Evolutionary conservation across 2,329 filamentous ascomycete genomes (phyloP), one percentile per base, ranked within the genome.

Genomic region (Stemphylium lycopersici): DNA sequence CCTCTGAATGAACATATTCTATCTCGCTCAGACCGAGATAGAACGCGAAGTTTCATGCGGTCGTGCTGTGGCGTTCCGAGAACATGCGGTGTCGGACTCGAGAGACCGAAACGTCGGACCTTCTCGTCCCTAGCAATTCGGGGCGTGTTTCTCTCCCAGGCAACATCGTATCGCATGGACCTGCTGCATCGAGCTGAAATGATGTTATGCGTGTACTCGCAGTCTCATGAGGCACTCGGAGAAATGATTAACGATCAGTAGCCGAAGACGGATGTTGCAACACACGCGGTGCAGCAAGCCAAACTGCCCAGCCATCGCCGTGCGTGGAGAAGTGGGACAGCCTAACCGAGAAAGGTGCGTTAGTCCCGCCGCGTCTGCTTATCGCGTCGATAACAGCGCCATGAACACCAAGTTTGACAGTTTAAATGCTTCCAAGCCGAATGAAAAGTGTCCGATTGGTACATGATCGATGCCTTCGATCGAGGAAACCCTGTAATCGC

Each of bases 281-380:
- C 29, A 42, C 57, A 59, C 16, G 29, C 32, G 43, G 34, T 58
- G 57, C 57, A 59, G 52, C 18, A 11, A 42, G 16, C 34, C 41
- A 47, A 44, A 45, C 40, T 38, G 43, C 44, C 47, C 36, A 47
- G 50, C 49, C 15, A 24, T 10, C 31, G 31, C 47, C 2, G 48
- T 41, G 34, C 46, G 44, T 48, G 48, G 42, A 50, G 46, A 55
- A 52, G 57, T 59, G 57, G 57, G 50, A 47, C 47, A 47, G 13
- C 12, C 51, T 54, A 54, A 54, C 51, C 46, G 3, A 33, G 29
- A 34, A 3, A 6, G 47, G 57, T 15, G 55, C 55, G 44, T 47
- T 34, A 52, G 34, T 51, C 53, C 56, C 49, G 43, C 48, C 40
- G 29, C 22, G 40, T 32, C 34, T 34, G 48, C 57, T 60, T 60